Conservation (phyloP, 2,329 filamentous ascomycete genomes). For the Hymenoscyphus fructigenus region DNA sequence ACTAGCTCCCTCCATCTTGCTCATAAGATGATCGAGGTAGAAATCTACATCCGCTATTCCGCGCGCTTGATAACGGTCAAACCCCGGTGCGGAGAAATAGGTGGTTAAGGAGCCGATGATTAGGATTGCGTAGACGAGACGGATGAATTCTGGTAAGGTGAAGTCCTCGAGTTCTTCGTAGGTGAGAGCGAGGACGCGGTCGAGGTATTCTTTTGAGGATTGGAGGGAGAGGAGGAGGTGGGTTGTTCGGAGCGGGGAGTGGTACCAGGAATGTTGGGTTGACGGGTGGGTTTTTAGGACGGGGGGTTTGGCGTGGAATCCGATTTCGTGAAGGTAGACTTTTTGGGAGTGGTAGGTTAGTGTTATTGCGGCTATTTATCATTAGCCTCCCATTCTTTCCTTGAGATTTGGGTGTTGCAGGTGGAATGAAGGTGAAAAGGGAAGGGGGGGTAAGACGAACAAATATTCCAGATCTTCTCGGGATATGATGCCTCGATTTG, state of each 20-base stretch:
- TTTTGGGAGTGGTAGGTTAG: slow-evolving; percentile 22
- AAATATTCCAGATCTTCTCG: slow-evolving; percentile 25
- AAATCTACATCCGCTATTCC: slow-evolving; percentile 20
- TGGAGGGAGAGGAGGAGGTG: slow-evolving; percentile 22
- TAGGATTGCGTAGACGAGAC: slow-evolving; percentile 24
- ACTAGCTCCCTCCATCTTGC: slow-evolving; percentile 8
- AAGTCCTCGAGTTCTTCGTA: slow-evolving; percentile 4
- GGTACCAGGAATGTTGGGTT: slow-evolving; percentile 22
- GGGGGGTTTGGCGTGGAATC: slow-evolving; percentile 27
- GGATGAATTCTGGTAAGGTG: slow-evolving; percentile 19
- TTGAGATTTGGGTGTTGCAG: no score
- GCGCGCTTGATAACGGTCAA: slow-evolving; percentile 15
- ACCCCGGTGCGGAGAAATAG: slow-evolving; percentile 10
- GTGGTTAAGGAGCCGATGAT: slow-evolving; percentile 24
- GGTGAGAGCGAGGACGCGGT: slow-evolving; percentile 20
- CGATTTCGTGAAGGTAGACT: slow-evolving; percentile 30
- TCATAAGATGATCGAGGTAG: slow-evolving; percentile 23
- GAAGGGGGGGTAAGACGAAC: slow-evolving; percentile 18
- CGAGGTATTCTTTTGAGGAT: slow-evolving; percentile 24
- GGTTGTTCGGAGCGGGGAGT: slow-evolving; percentile 21
- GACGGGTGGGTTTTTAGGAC: background rate
- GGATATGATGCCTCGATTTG: slow-evolving; percentile 27
- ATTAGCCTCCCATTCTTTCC: background rate
- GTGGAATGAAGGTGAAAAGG: background rate
- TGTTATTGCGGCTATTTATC: slow-evolving; percentile 15